Base-by-base conservation (phyloP, 176 grass and related monocot genomes). In the Saccharum spontaneum region DNA sequence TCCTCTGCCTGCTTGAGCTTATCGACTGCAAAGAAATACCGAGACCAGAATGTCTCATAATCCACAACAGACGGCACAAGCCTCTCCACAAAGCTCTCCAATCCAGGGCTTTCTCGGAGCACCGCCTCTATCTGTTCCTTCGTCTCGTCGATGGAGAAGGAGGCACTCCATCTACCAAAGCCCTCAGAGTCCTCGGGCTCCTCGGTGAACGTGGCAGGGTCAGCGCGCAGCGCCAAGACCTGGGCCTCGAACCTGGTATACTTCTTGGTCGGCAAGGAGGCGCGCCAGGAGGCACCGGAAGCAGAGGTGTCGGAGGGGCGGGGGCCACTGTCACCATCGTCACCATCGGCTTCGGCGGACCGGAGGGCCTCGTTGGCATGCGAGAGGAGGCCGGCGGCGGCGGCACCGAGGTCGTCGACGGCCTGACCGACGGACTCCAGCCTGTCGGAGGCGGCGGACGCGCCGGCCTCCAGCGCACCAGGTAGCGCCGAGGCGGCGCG, bases 61-160 rank as follows among this genome's bases (percentile, higher is more conserved):
- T 92, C 91, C 75, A 98, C 93, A 79, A 90, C 84, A 13, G 45
- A 83, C 0, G 93, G 96, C 80, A 98, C 96, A 40, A 98, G 86
- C 86, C 94, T 98, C 83, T 95, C 96, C 28, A 98, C 82, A 83
- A 98, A 95, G 48, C 90, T 90, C 86, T 95, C 96, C 57, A 98
- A 33, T 49, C 91, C 80, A 26, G 85, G 84, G 82, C 92, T 98
- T 86, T 98, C 96, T 17, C 10, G 75, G 83, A 92, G 87, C 89
- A 95, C 71, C 7, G 14, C 73, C 60, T 95, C 91, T 40, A 98
- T 95, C 78, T 94, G 91, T 7, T 95, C 69, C 69, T 76, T 90
- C 45, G 67, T 86, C 30, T 89, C 84, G 0, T 83, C 89, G 33
- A 93, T 55, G 12, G 86, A 85, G 90, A 98, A 95, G 3, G 57